Evolutionary conservation across 2,329 filamentous ascomycete genomes (phyloP).

Genomic region (Biscogniauxia sp.): DNA sequence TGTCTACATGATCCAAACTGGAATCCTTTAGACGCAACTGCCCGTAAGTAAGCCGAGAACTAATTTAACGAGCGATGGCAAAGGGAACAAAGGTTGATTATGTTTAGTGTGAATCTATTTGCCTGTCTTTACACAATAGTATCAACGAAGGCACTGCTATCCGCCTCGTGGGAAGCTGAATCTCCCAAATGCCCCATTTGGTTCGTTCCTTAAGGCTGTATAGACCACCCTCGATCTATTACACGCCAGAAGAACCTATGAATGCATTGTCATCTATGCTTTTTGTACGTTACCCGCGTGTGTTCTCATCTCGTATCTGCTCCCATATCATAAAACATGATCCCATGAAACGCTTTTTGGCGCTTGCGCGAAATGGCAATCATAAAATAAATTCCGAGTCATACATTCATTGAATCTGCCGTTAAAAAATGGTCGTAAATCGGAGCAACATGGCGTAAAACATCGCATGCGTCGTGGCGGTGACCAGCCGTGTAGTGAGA

Average conservation of each 20-base stretch:
- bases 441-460: slow-evolving; percentile 32
- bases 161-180: not conserved
- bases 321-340: slow-evolving; percentile 30
- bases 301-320: slow-evolving; percentile 23
- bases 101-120: not conserved
- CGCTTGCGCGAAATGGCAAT: slow-evolving; percentile 29
- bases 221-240: slow-evolving; percentile 13
- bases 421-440: slow-evolving; percentile 33
- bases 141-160: not conserved
- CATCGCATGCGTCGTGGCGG: slow-evolving; percentile 30
- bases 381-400: slow-evolving; percentile 30
- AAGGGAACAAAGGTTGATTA: not conserved
- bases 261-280: slow-evolving; percentile 26
- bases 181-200: not conserved
- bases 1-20: not conserved
- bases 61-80: not conserved
- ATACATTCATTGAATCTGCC: slow-evolving; percentile 36
- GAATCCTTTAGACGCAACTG: not conserved
- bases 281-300: slow-evolving; percentile 26
- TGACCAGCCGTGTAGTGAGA: slow-evolving; percentile 31
- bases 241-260: slow-evolving; percentile 14
- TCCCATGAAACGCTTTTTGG: slow-evolving; percentile 30
- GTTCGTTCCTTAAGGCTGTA: slow-evolving; percentile 8
- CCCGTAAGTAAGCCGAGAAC: not conserved
- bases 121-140: not conserved